Conservation (phyloP, 192 early-diverging fungal genomes). For the Mortierella hygrophila region DNA sequence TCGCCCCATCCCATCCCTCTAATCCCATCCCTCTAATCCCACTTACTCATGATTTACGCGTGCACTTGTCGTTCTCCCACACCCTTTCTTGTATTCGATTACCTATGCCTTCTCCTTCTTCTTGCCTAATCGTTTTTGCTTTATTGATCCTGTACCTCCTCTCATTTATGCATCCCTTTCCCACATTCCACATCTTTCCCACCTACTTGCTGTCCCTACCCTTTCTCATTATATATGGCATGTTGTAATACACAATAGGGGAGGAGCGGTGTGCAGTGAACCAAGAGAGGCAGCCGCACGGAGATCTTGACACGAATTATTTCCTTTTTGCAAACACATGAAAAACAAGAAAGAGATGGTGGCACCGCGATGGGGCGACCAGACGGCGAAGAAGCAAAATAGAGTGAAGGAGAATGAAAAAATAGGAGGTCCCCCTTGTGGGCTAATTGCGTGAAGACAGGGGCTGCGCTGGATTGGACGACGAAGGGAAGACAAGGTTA, state of each 20-base stretch:
- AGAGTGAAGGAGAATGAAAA: background rate
- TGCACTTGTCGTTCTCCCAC: background rate
- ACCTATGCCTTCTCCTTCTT: too few relatives aligned
- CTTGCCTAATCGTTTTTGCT: too few relatives aligned
- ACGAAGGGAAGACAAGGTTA: background rate
- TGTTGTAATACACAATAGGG: too few relatives aligned
- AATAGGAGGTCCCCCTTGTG: background rate
- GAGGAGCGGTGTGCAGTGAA: too few relatives aligned
- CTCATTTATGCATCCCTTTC: too few relatives aligned
- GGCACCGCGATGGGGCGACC: background rate
- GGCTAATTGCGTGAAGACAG: background rate
- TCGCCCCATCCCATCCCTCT: background rate
- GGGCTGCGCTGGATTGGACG: background rate
- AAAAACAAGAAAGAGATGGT: background rate
- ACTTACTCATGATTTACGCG: constrained; percentile 6
- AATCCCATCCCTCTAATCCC: background rate
- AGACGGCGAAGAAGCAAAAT: too few relatives aligned
- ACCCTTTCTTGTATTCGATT: background rate
- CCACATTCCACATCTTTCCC: too few relatives aligned
- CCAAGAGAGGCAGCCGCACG: too few relatives aligned
- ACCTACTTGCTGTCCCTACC: too few relatives aligned
- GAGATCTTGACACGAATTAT: too few relatives aligned
- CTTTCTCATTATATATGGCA: too few relatives aligned
- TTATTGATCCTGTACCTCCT: too few relatives aligned
- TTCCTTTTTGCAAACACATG: background rate